Evolutionary conservation across 257 asterid species (phyloP).

Genomic region (Apocynum venetum): DNA sequence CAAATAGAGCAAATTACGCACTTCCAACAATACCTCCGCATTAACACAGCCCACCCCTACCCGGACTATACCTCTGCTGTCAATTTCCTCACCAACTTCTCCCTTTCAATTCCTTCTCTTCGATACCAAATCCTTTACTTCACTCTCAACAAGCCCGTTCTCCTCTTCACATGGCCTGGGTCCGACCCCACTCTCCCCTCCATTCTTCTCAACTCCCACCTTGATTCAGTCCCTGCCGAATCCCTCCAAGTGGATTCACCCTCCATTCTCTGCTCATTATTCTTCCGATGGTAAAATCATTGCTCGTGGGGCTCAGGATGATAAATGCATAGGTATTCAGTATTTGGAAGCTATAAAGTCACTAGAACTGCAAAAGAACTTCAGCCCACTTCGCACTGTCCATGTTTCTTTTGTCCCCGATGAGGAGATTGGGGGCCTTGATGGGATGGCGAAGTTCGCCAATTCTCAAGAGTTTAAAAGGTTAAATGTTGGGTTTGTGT

Average conservation of each 20-base stretch:
- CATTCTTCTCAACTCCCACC: constrained; percentile 77
- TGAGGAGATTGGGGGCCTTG: constrained; percentile 82
- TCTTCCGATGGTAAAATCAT: constrained; percentile 56
- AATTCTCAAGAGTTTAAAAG: constrained; percentile 45
- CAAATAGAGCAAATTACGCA: constrained; percentile 12
- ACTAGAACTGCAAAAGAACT: constrained; percentile 22
- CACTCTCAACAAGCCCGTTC: constrained; percentile 61
- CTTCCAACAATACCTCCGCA: constrained; percentile 51
- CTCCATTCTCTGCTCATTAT: constrained; percentile 69
- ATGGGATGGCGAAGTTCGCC: constrained; percentile 80
- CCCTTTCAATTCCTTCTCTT: constrained; percentile 60
- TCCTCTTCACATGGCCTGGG: constrained; percentile 73
- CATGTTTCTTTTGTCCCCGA: constrained; percentile 79
- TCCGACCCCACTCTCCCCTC: constrained; percentile 73
- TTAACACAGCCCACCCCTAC: constrained; percentile 84
- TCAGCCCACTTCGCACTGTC: constrained; percentile 47
- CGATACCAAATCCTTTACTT: constrained; percentile 33
- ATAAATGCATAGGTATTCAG: constrained; percentile 81
- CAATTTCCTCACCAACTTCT: constrained; percentile 51
- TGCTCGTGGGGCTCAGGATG: constrained; percentile 97
- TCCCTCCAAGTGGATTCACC: constrained; percentile 69
- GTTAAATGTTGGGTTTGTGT: constrained; percentile 67
- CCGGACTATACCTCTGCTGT: constrained; percentile 75
- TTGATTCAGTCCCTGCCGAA: constrained; percentile 93
- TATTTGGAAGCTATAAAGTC: constrained; percentile 66